Conservation (phyloP, 805 yeast species). For the Brettanomyces anomalus region DNA sequence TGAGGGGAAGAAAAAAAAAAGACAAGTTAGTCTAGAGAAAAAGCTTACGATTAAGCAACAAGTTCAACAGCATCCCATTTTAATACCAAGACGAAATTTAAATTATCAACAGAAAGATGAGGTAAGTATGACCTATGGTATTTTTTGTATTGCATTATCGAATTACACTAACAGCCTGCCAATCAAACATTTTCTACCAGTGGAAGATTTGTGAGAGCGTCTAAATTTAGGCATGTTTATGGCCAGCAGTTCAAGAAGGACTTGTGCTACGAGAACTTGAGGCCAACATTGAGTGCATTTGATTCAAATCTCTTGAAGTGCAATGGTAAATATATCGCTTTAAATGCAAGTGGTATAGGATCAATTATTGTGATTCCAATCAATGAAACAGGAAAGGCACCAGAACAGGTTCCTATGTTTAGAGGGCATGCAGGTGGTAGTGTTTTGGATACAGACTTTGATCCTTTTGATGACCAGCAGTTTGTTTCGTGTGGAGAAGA, state of each 20-base stretch:
- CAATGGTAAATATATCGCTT: slow-evolving; percentile 78
- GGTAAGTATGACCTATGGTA: too few relatives aligned
- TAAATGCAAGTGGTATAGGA: slow-evolving; percentile 94
- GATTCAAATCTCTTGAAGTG: slow-evolving; percentile 85
- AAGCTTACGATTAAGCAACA: too few relatives aligned
- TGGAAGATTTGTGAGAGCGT: slow-evolving; percentile 90
- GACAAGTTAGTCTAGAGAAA: too few relatives aligned
- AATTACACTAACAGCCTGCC: too few relatives aligned
- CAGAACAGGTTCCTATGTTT: slow-evolving; percentile 87
- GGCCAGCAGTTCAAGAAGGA: slow-evolving; percentile 80
- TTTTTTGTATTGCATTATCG: too few relatives aligned
- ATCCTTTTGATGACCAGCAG: slow-evolving; percentile 75
- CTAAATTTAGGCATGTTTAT: slow-evolving; percentile 92
- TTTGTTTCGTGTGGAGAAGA: slow-evolving; percentile 77
- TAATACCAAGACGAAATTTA: too few relatives aligned
- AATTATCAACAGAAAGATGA: too few relatives aligned
- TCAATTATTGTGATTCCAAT: slow-evolving; percentile 93
- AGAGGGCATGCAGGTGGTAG: slow-evolving; percentile 96
- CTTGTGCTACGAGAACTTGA: slow-evolving; percentile 63
- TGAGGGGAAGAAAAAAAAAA: too few relatives aligned
- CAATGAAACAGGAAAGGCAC: slow-evolving; percentile 80
- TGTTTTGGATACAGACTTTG: slow-evolving; percentile 91
- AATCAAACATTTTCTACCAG: slow-evolving; percentile 23
- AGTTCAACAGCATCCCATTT: too few relatives aligned
- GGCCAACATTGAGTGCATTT: slow-evolving; percentile 87